Percentiles rank a stretch among this genome's conserved stretches.
phyloP scores from a whole-genome alignment of 2,329 filamentous ascomycete species.

The Kalmusia sp. region DNA sequence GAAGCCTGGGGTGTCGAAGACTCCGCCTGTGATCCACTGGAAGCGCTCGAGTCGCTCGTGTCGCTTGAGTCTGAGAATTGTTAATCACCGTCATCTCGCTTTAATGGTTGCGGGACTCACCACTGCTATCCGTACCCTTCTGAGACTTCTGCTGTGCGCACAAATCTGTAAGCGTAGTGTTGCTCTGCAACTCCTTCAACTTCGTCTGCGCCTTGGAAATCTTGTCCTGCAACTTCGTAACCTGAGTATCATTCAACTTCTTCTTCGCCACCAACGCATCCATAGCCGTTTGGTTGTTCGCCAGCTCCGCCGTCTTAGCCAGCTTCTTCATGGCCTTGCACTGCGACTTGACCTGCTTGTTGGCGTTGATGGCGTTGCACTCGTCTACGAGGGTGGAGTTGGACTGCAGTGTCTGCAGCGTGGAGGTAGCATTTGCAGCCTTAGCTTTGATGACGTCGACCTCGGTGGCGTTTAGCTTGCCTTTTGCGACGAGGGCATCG shows the following conservation, averaged over 20 bases:
- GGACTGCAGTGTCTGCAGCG: conserved; percentile 27
- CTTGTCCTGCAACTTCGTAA: conserved; percentile 29
- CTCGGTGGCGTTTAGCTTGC: conserved; percentile 28
- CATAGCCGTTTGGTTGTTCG: conserved; percentile 34
- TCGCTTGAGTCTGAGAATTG: too few relatives aligned
- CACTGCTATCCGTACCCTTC: conserved; percentile 17
- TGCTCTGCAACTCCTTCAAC: conserved; percentile 29
- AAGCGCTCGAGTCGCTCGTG: background rate
- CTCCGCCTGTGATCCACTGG: too few relatives aligned
- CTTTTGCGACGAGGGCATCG: conserved; percentile 30
- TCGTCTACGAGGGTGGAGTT: conserved; percentile 35
- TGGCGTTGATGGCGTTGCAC: conserved; percentile 33
- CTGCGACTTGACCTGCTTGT: conserved; percentile 23
- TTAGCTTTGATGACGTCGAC: conserved; percentile 33
- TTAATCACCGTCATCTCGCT: too few relatives aligned
- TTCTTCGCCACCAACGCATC: conserved; percentile 27
- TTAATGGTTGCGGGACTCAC: too few relatives aligned
- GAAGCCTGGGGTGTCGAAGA: background rate
- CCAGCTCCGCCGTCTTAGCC: conserved; percentile 27
- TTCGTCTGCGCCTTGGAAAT: conserved; percentile 28
- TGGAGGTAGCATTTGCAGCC: conserved; percentile 29
- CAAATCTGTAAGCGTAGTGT: conserved; percentile 35
- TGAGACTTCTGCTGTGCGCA: conserved; percentile 26
- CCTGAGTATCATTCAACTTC: conserved; percentile 27
- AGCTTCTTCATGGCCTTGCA: conserved; percentile 33